Base-by-base conservation (phyloP, 352 stramenopile species). In the Phytophthora crassamura region DNA sequence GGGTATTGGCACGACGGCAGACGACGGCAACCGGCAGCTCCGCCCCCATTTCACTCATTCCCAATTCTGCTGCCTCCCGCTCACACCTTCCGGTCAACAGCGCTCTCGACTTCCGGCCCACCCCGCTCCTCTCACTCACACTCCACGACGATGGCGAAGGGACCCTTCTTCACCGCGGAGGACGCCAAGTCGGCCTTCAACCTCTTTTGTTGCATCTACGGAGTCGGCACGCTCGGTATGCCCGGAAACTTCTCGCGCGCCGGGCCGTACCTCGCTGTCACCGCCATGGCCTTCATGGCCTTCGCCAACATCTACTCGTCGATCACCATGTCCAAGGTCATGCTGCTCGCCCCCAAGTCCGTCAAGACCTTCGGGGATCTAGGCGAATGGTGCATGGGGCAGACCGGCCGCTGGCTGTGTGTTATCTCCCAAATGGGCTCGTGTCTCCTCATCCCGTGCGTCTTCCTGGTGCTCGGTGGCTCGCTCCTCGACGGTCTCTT, bases 311-410 rank as follows among this genome's bases (percentile, higher is more conserved):
- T 80, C 46, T 81, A 78, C 45, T 59, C 73, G 15, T 75, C 69
- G 8, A 47, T 84, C 12, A 50, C 50, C 15, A 61, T 74, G 38
- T 80, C 64, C 39, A 78, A 76, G 35, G 63, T 82, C 34, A 65
- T 85, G 50, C 63, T 86, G 22, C 51, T 69, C 16, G 74, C 77
- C 10, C 77, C 74, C 20, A 72, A 64, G 42, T 71, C 61, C 16
- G 76, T 88, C 36, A 77, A 75, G 43, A 86, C 77, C 12, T 86
- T 75, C 45, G 66, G 72, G 2, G 79, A 88, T 59, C 64, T 88
- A 15, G 79, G 79, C 22, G 67, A 85, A 25, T 88, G 78, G 71
- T 42, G 50, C 33, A 77, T 86, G 64, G 79, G 78, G 12, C 68
- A 74, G 16, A 63, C 54, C 11, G 79, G 77, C 2, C 67, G 77